Percentiles rank a stretch among this genome's conserved stretches.
Evolutionary conservation across 306 rosid genomes (phyloP).

Genomic region (Vachellia pachyceras): DNA sequence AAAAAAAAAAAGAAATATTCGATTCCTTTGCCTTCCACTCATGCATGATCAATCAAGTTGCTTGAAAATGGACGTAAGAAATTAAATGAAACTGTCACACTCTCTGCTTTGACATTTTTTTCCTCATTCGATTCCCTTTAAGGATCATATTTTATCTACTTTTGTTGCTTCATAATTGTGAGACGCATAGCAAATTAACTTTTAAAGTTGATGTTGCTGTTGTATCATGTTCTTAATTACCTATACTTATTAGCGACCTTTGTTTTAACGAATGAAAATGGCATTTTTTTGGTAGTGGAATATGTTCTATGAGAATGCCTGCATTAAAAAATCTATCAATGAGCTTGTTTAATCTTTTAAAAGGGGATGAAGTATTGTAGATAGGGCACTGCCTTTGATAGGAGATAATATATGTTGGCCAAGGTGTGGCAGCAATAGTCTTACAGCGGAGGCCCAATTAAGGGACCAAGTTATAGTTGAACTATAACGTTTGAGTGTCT

Average conservation of each 20-base stretch:
- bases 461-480: too few relatives aligned
- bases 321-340: background rate
- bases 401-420: too few relatives aligned
- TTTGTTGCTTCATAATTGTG: background rate
- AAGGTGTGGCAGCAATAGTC: too few relatives aligned
- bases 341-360: background rate
- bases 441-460: too few relatives aligned
- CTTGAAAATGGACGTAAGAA: background rate
- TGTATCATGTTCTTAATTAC: background rate
- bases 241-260: background rate
- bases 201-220: background rate
- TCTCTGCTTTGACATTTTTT: background rate
- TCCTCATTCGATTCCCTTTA: background rate
- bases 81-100: background rate
- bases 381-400: too few relatives aligned
- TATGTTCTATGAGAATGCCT: background rate
- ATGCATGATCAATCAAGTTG: background rate
- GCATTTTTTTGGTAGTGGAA: too few relatives aligned
- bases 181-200: background rate
- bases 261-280: too few relatives aligned
- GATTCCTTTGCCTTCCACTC: constrained; percentile 10
- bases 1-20: background rate
- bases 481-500: too few relatives aligned
- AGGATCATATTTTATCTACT: background rate
- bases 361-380: background rate